Percentiles rank a stretch among this genome's conserved stretches.
Evolutionary conservation across 345 rosid species (phyloP).

Genomic region (Dovyalis caffra): DNA sequence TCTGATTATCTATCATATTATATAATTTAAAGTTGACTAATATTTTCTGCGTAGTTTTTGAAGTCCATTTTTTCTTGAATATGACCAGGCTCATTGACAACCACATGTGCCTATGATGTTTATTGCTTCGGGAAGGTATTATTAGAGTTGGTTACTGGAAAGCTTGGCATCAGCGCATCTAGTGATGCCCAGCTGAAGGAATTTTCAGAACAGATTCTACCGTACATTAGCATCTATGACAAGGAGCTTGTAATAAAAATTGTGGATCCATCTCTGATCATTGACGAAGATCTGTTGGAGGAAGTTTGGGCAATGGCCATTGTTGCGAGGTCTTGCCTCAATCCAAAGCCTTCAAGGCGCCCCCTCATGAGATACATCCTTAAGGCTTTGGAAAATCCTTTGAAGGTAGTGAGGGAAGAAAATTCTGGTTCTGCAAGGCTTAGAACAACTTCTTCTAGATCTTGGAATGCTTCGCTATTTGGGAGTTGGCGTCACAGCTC

Average conservation of each 20-base stretch:
- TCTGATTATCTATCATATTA: not conserved
- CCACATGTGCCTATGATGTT: conserved; percentile 76
- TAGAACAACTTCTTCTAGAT: conserved; percentile 81
- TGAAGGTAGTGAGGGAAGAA: conserved; percentile 89
- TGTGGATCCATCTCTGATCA: conserved; percentile 78
- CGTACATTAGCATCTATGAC: conserved; percentile 76
- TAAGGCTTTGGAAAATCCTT: conserved; percentile 89
- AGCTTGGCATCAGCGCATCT: conserved; percentile 73
- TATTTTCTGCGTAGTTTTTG: conserved; percentile 8
- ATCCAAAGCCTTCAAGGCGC: conserved; percentile 86
- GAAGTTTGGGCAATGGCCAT: conserved; percentile 99
- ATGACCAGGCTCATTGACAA: conserved; percentile 54
- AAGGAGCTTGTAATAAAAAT: conserved; percentile 90
- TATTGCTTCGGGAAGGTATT: conserved; percentile 96
- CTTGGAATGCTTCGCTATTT: conserved; percentile 90
- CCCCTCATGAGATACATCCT: conserved; percentile 92
- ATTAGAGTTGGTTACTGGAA: conserved; percentile 94
- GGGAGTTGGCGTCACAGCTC: conserved; percentile 96
- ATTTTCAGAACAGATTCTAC: conserved; percentile 69
- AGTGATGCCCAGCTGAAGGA: conserved; percentile 60
- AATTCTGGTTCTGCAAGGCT: conserved; percentile 66
- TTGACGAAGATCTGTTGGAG: conserved; percentile 90
- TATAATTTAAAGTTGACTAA: not conserved
- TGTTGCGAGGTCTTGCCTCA: conserved; percentile 90
- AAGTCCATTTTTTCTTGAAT: conserved; percentile 14